Base-by-base conservation (phyloP, 176 grass and related monocot genomes). In the Musa acuminata region DNA sequence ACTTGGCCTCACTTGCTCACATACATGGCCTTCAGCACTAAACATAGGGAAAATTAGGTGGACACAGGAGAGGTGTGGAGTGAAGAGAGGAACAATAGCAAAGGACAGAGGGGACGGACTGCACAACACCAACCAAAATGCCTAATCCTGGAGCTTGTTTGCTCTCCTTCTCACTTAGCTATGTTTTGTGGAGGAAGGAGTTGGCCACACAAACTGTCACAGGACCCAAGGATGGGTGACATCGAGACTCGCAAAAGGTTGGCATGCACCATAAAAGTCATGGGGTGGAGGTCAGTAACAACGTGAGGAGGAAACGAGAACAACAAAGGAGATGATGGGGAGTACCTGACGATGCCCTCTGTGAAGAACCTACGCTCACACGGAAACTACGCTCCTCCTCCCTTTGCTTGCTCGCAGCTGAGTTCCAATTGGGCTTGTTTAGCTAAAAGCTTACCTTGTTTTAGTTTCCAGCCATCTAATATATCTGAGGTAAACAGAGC, bases 1-100 rank as follows among this genome's bases (percentile, higher is more conserved):
- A 54, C 9, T 73, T 27, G 20, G 16, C 67, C 8, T 50, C 27
- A 70, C 27, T 70, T 51, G 48, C 13, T 24, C 51, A 13, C 50
- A 22, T 17, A 54, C 8, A 70, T n/a, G 48, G 10, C 5, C 20
- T 22, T 53, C n/a, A 49, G 52, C 2, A 13, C 49, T 49, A 43
- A 78, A 69, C 67, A 55, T 67, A 55, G 51, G 24, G 19, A 64
- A 35, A 78, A 78, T 78, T 69, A 78, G 76, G 76, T 57, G 76
- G 76, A 68, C 11, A 79, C 43, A 79, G 66, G 52, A 79, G 77
- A 71, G 77, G 77, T 69, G 77, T 79, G 77, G 77, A 79, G 77
- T 79, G 77, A 79, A 71, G 77, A 52, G 10, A 51, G 63, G 64
- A 51, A 69, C 58, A 55, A 71, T 71, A 71, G 68, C 58, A 62